Percentiles rank a stretch among this genome's conserved stretches.
Conservation (phyloP, 2,329 filamentous ascomycete species). For the Macroventuria anomochaeta region DNA sequence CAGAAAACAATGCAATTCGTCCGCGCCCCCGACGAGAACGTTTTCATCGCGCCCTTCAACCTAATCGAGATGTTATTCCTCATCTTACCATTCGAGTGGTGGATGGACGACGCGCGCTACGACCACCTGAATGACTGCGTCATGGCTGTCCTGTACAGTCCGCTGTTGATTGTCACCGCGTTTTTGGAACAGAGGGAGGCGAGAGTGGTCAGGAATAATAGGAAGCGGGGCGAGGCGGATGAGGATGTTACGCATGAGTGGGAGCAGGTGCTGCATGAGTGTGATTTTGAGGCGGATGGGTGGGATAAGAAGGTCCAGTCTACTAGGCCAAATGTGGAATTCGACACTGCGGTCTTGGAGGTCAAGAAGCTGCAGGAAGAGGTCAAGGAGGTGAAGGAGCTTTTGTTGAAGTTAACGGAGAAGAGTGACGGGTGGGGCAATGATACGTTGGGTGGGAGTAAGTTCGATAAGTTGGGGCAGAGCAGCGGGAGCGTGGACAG, state of each 20-base stretch:
- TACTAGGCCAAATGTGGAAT: constrained; percentile 82
- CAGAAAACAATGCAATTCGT: constrained; percentile 98
- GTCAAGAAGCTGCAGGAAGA: constrained; percentile 53
- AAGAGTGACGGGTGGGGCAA: constrained; percentile 36
- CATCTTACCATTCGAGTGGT: constrained; percentile 89
- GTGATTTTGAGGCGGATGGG: constrained; percentile 82
- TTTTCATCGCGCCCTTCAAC: constrained; percentile 96
- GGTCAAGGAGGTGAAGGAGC: constrained; percentile 53
- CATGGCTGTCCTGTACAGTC: constrained; percentile 86
- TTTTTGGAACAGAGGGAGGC: constrained; percentile 58
- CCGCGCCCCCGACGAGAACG: constrained; percentile 95
- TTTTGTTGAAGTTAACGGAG: constrained; percentile 41
- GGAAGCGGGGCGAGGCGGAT: constrained; percentile 81
- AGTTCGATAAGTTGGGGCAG: constrained; percentile 30
- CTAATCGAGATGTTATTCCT: constrained; percentile 85
- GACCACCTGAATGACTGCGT: constrained; percentile 85
- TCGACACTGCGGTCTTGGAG: constrained; percentile 77
- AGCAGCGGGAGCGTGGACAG: constrained; percentile 36
- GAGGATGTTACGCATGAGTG: constrained; percentile 91
- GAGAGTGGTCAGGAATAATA: constrained; percentile 71
- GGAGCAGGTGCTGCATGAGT: constrained; percentile 77
- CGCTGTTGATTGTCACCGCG: constrained; percentile 80
- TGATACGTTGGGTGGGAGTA: constrained; percentile 41
- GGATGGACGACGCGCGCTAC: constrained; percentile 78
- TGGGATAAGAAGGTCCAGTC: constrained; percentile 81